phyloP scores from a whole-genome alignment of 2,329 filamentous ascomycete species.

The Ascochyta rabiei region DNA sequence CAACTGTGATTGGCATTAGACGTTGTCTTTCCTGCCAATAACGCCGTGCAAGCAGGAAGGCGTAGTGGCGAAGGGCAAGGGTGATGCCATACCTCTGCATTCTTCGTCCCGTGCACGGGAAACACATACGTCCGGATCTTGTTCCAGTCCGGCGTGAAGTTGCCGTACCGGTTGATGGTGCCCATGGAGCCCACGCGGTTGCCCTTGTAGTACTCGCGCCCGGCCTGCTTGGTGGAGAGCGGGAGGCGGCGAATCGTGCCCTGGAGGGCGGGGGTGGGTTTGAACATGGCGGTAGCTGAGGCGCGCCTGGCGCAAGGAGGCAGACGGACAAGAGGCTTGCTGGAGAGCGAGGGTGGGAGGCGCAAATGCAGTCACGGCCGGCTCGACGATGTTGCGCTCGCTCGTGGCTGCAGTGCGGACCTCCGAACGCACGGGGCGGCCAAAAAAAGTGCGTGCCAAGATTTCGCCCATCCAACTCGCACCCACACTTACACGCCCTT shows the following conservation, averaged over 20 bases:
- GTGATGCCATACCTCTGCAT: constrained; percentile 41
- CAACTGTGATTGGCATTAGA: constrained; percentile 58
- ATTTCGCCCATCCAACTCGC: constrained; percentile 25
- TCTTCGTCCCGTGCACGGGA: constrained; percentile 68
- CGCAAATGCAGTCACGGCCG: neutral
- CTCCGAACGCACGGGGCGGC: constrained; percentile 14
- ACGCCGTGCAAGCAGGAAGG: neutral
- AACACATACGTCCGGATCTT: constrained; percentile 93
- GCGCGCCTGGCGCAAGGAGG: neutral
- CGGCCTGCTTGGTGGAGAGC: constrained; percentile 91
- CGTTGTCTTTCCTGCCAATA: neutral
- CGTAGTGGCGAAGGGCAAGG: too few relatives aligned
- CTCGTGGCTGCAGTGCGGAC: constrained; percentile 12
- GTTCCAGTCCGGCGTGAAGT: constrained; percentile 80
- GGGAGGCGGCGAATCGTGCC: constrained; percentile 74
- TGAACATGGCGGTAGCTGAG: constrained; percentile 57
- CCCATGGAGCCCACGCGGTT: constrained; percentile 89
- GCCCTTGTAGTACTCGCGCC: constrained; percentile 96
- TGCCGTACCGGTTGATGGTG: constrained; percentile 79
- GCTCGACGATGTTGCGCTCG: neutral
- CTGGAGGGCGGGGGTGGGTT: constrained; percentile 70
- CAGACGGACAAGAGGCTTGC: constrained; percentile 6
- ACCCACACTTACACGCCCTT: neutral
- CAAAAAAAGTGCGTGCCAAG: constrained; percentile 33
- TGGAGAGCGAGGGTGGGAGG: constrained; percentile 17